A percentile compares a stretch with the other conserved stretches of the same genome.
These are phyloP conservation scores for Jamesozyma lodderae DNA, from an alignment of 805 yeast genomes.

Conservation along the genomic window DNA sequence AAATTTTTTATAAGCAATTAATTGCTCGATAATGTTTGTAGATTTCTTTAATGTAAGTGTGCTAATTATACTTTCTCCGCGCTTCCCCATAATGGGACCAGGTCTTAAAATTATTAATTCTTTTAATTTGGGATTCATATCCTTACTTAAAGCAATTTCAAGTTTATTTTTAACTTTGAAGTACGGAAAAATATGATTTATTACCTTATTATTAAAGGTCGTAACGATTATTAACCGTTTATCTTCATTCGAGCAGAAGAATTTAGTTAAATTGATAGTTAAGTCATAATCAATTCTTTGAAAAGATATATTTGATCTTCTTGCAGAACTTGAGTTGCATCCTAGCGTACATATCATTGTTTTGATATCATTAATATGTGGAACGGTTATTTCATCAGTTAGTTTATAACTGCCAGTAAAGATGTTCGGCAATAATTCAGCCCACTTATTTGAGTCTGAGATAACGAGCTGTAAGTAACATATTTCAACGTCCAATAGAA, in stretches of 20 bases:
- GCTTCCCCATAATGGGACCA: constrained; percentile 8
- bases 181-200: constrained; percentile 14
- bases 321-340: constrained; percentile 6
- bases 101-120: constrained; percentile 18
- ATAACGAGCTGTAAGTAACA: not conserved
- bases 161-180: constrained; percentile 15
- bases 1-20: not conserved
- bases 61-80: not conserved
- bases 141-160: constrained; percentile 13
- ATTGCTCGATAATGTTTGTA: not conserved
- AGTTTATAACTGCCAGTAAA: not conserved
- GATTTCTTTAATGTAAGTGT: not conserved
- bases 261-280: constrained; percentile 11
- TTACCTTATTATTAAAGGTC: constrained; percentile 15
- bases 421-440: not conserved
- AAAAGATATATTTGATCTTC: constrained; percentile 4
- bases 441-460: not conserved
- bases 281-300: constrained; percentile 16
- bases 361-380: constrained; percentile 4
- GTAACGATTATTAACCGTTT: constrained; percentile 18
- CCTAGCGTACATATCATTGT: constrained; percentile 19
- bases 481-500: not conserved
- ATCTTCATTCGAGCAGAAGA: constrained; percentile 8
- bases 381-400: not conserved
- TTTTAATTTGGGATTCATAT: constrained; percentile 6